A percentile compares a stretch with the other conserved stretches of the same genome.
Conservation (phyloP, 2,329 filamentous ascomycete genomes). For the Penicillium sp. region DNA sequence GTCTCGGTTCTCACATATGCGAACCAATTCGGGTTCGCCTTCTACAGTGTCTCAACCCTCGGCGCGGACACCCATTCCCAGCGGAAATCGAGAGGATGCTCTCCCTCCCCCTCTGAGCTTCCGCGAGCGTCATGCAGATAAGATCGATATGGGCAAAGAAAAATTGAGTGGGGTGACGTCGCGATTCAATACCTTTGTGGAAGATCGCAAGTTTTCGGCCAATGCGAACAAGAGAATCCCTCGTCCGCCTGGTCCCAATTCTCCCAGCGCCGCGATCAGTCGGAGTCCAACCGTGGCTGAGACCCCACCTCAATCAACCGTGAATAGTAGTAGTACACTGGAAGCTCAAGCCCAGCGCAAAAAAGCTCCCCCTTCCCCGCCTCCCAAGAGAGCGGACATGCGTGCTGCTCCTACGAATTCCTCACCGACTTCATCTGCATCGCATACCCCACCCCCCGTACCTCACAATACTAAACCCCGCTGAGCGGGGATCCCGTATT, state of each 20-base stretch:
- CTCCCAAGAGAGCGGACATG: slow-evolving; percentile 59
- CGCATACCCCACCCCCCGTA: slow-evolving; percentile 56
- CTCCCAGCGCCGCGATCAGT: slow-evolving; percentile 11
- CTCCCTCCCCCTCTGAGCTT: slow-evolving; percentile 62
- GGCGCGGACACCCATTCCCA: slow-evolving; percentile 59
- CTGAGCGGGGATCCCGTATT: slow-evolving; percentile 34
- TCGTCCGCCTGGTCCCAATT: slow-evolving; percentile 29
- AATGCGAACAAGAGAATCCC: slow-evolving; percentile 31
- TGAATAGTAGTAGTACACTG: neutral
- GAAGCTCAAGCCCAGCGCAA: slow-evolving; percentile 33
- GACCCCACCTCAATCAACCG: slow-evolving; percentile 21
- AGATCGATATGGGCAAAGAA: slow-evolving; percentile 64
- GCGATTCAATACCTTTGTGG: slow-evolving; percentile 53
- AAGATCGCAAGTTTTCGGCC: slow-evolving; percentile 41
- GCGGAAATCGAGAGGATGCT: slow-evolving; percentile 56
- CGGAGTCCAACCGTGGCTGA: neutral
- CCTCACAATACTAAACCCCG: slow-evolving; percentile 62
- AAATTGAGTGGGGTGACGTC: slow-evolving; percentile 53
- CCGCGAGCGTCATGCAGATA: slow-evolving; percentile 66
- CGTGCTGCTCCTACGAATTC: slow-evolving; percentile 41
- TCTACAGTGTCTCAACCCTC: slow-evolving; percentile 37
- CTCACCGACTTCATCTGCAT: slow-evolving; percentile 29
- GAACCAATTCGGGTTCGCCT: slow-evolving; percentile 40
- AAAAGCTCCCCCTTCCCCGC: slow-evolving; percentile 59
- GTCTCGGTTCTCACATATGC: slow-evolving; percentile 64